Evolutionary conservation across 179 eudicot genomes (phyloP).

Genomic region (Nepenthes alata): DNA sequence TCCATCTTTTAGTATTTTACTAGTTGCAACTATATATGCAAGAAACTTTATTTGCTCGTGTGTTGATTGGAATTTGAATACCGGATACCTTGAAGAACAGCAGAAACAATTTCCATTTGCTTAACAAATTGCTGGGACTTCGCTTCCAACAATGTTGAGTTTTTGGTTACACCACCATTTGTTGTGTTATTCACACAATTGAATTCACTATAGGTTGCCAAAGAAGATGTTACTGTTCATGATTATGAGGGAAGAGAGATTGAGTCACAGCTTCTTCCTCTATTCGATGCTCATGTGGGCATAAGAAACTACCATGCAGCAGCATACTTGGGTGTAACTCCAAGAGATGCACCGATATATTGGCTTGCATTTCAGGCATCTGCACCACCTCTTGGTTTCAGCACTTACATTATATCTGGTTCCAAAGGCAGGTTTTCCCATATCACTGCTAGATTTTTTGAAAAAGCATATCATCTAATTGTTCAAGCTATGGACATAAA

Average conservation of each 20-base stretch:
- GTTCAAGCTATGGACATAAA: background rate
- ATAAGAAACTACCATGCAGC: conserved; percentile 46
- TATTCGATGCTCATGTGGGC: conserved; percentile 44
- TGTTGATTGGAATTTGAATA: no score
- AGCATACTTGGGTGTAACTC: conserved; percentile 54
- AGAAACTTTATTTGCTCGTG: no score
- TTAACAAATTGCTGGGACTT: background rate
- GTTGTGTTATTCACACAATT: background rate
- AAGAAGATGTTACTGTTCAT: conserved; percentile 41
- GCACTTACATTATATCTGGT: conserved; percentile 51
- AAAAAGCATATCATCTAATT: conserved; percentile 1
- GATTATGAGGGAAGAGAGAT: conserved; percentile 72
- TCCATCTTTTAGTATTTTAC: no score
- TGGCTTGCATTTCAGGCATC: conserved; percentile 85
- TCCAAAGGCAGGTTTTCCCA: conserved; percentile 36
- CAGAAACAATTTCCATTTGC: no score
- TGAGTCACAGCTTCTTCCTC: conserved; percentile 73
- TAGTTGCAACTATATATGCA: no score
- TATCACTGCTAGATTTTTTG: background rate
- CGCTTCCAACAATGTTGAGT: no score
- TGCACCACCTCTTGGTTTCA: conserved; percentile 95
- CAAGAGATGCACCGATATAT: conserved; percentile 39
- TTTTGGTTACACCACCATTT: no score
- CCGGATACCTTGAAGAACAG: no score
- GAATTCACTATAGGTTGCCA: conserved; percentile 41